Base-by-base conservation (phyloP, 768 basidiomycete species). In the Termitomyces titanicus region DNA sequence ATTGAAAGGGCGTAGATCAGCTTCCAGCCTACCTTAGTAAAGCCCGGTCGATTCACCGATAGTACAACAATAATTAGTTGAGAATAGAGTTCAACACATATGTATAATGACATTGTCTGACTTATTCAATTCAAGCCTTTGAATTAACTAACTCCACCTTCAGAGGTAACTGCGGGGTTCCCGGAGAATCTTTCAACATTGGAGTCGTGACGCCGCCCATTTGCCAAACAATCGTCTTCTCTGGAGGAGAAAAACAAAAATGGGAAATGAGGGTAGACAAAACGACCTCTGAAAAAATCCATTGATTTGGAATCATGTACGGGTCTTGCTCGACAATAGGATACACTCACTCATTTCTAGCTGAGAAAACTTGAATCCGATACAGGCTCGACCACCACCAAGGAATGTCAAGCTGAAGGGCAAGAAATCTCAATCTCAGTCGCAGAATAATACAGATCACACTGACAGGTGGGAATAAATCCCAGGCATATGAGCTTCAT, bases 351-450 rank as follows among this genome's bases (percentile, higher is more conserved):
- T 74, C 60, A 72, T 72, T 53, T 74, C 72, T 27, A 73, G 56
- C 54, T 74, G 66, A 4, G 74, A 64, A 57, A 75, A 74, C 58
- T 74, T 73, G 66, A 73, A 72, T 1, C 71, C 72, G 20, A 75
- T 72, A 66, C 72, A 73, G 2, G 72, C 58, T 20, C 72, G 59
- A 1, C 64, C 61, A 17, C 72, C 72, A 38, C 65, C 70, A 13
- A 68, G 44, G 59, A 71, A 74, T 1, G 72, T 72, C 67, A 72
- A 63, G 40, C 71, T 72, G 34, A 49, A 25, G 29, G 24, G 33
- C n/a, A 35, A 22, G 2, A 40, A 11, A 34, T 34, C 9, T 0
- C 17, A 18, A 12, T 17, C 12, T 34, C 8, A 44, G 22, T 29
- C 29, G 17, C 33, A 34, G 22, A 25, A 5, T 3, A 45, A 8